Conservation (phyloP, 441 rosid genomes). For the Viola pubescens region DNA sequence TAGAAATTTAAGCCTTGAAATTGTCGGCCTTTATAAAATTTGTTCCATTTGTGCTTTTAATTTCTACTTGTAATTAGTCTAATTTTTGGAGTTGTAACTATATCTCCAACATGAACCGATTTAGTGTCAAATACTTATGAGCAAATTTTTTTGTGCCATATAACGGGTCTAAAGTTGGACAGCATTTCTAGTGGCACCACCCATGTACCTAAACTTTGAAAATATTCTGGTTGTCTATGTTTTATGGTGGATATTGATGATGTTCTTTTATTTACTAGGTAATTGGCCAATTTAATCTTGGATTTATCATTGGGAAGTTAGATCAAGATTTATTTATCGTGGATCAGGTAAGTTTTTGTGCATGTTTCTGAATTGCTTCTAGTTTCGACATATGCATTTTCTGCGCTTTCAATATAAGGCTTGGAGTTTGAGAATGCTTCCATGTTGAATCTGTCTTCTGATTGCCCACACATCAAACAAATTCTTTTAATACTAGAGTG, state of each 20-base stretch:
- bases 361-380: constrained; percentile 13
- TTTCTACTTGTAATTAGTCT: not conserved
- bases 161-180: no score
- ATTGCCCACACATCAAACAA: constrained; percentile 3
- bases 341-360: constrained; percentile 67
- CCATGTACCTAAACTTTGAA: constrained; percentile 5
- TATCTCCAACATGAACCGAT: not conserved
- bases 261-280: constrained; percentile 39
- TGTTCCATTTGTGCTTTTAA: not conserved
- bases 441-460: constrained; percentile 10
- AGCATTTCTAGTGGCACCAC: not conserved
- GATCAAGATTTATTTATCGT: constrained; percentile 89
- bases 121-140: not conserved
- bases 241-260: constrained; percentile 5
- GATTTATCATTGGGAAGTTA: constrained; percentile 87
- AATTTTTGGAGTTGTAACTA: not conserved
- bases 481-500: constrained; percentile 12
- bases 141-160: not conserved
- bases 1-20: not conserved
- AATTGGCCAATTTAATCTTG: constrained; percentile 95
- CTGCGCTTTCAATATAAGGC: constrained; percentile 9
- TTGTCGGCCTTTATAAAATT: not conserved
- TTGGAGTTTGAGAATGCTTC: constrained; percentile 4
- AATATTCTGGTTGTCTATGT: constrained; percentile 1
- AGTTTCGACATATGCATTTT: constrained; percentile 11